Percentiles rank a stretch among this genome's conserved stretches.
phyloP scores from a whole-genome alignment of 148 eudicot genomes.

The Vaccinium macrocarpon region DNA sequence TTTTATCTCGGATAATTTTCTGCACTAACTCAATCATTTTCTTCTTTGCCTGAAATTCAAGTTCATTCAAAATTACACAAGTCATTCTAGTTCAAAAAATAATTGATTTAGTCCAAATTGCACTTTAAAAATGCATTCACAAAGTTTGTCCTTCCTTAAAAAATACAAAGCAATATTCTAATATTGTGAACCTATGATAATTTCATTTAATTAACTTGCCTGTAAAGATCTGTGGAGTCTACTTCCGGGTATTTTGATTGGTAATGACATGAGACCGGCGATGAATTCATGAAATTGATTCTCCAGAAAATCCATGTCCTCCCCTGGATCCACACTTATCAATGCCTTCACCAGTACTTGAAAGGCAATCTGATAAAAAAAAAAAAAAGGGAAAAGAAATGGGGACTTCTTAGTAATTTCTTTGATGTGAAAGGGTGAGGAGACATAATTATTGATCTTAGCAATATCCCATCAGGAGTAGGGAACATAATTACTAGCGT shows the following conservation, averaged over 20 bases:
- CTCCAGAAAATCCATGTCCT: conserved; percentile 69
- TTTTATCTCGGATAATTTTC: conserved; percentile 52
- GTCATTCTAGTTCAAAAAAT: not conserved
- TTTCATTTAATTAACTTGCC: conserved; percentile 31
- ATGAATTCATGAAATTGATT: conserved; percentile 78
- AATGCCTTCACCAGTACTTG: conserved; percentile 85
- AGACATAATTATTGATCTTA: not conserved
- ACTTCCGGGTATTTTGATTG: conserved; percentile 83
- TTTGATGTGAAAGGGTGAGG: not conserved
- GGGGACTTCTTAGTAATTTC: not conserved
- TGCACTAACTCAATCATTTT: conserved; percentile 72
- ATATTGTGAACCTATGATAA: not conserved
- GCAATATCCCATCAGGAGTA: not conserved
- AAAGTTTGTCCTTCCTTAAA: not conserved
- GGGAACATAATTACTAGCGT: conserved; percentile 6
- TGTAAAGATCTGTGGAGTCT: conserved; percentile 73
- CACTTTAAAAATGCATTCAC: not conserved
- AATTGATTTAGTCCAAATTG: not conserved
- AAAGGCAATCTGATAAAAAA: conserved; percentile 64
- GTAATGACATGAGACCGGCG: conserved; percentile 89
- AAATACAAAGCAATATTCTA: not conserved
- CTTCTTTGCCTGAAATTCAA: conserved; percentile 58
- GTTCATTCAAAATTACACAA: not conserved
- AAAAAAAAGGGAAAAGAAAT: no score
- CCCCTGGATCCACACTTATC: conserved; percentile 74